phyloP scores from a whole-genome alignment of 1,284 basidiomycete genomes.

The Meira miltonrushii region DNA sequence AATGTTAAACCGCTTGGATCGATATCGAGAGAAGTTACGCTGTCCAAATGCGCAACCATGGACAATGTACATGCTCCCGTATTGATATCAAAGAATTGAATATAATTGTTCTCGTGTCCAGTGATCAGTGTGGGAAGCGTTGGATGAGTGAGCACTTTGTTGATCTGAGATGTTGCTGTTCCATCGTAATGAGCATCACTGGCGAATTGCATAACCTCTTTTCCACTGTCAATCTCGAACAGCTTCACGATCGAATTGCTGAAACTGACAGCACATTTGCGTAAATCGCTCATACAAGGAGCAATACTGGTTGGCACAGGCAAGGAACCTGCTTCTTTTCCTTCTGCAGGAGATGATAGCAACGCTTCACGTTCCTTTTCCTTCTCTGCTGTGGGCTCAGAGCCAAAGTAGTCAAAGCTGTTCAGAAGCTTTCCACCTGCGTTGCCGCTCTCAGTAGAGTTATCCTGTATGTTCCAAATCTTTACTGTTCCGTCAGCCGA shows the following conservation, averaged over 20 bases:
- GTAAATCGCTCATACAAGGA: slow-evolving; percentile 60
- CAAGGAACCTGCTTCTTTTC: slow-evolving; percentile 23
- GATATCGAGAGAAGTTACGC: slow-evolving; percentile 82
- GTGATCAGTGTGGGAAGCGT: slow-evolving; percentile 81
- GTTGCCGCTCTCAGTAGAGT: background rate
- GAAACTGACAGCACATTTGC: slow-evolving; percentile 67
- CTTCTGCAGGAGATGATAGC: slow-evolving; percentile 4
- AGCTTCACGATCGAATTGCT: slow-evolving; percentile 83
- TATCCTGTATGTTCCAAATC: slow-evolving; percentile 62
- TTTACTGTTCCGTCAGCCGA: slow-evolving; percentile 87
- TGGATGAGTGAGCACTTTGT: slow-evolving; percentile 82
- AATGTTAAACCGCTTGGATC: slow-evolving; percentile 79
- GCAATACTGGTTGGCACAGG: slow-evolving; percentile 73
- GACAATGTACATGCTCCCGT: slow-evolving; percentile 79
- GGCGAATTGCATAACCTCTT: slow-evolving; percentile 66
- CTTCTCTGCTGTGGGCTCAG: slow-evolving; percentile 53
- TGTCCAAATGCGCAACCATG: slow-evolving; percentile 83
- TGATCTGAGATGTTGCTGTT: slow-evolving; percentile 68
- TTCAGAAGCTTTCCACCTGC: slow-evolving; percentile 48
- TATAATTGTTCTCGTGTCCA: slow-evolving; percentile 88
- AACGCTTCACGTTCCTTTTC: slow-evolving; percentile 56
- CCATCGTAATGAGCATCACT: slow-evolving; percentile 64
- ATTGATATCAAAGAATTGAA: slow-evolving; percentile 77
- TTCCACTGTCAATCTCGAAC: slow-evolving; percentile 79
- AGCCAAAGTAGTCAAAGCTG: slow-evolving; percentile 67